Conservation (phyloP, 2,329 filamentous ascomycete species). For the Remersonia thermophila region DNA sequence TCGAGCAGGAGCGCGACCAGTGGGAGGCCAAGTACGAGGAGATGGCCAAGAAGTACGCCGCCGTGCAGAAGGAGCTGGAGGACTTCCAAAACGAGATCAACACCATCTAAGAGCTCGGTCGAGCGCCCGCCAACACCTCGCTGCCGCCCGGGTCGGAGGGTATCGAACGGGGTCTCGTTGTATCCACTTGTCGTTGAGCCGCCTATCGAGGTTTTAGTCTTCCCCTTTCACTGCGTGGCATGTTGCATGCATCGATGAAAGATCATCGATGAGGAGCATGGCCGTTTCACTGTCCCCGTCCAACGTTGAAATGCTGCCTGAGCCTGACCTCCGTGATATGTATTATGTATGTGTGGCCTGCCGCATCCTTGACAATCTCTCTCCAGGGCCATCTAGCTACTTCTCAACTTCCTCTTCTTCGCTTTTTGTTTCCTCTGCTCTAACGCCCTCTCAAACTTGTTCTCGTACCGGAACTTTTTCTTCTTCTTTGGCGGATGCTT, state of each 20-base stretch:
- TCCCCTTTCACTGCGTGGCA: conserved; percentile 1
- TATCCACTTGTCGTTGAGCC: conserved; percentile 2
- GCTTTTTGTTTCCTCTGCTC: conserved; percentile 58
- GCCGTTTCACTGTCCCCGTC: no score
- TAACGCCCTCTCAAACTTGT: conserved; percentile 70
- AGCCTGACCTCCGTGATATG: no score
- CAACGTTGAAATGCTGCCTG: no score
- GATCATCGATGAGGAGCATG: background rate
- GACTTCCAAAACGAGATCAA: conserved; percentile 84
- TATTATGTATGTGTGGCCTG: no score
- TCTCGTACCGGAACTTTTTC: conserved; percentile 87
- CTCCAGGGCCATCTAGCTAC: no score
- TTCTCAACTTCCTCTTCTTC: conserved; percentile 33
- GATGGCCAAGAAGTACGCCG: conserved; percentile 78
- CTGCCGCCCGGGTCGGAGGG: background rate
- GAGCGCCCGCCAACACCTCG: no score
- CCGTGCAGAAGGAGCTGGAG: conserved; percentile 79
- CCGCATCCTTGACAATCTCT: no score
- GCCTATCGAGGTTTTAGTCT: conserved; percentile 9
- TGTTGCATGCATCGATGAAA: conserved; percentile 5
- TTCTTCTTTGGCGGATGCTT: conserved; percentile 58
- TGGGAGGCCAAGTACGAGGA: conserved; percentile 99
- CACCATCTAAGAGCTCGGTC: conserved; percentile 57
- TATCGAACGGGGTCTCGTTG: conserved; percentile 4
- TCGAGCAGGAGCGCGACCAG: conserved; percentile 81